Evolutionary conservation across 352 stramenopile genomes (phyloP).

Genomic region (Pythium plurisporium): DNA sequence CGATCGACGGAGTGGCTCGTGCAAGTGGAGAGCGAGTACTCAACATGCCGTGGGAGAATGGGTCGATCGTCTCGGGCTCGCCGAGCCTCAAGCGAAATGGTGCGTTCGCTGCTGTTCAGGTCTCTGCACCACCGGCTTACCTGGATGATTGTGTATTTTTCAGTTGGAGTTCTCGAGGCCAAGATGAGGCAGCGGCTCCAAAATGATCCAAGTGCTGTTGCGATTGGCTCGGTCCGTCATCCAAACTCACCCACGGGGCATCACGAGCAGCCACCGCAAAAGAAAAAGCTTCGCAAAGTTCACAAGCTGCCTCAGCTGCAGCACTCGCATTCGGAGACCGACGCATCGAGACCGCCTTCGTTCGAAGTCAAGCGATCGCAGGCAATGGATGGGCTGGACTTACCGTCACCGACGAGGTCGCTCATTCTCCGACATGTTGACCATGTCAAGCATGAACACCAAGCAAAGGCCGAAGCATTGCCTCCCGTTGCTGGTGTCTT

Average conservation of each 20-base stretch:
- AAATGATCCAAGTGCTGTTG: constrained; percentile 39
- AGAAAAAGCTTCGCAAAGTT: constrained; percentile 35
- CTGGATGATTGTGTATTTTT: neutral
- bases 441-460: constrained; percentile 37
- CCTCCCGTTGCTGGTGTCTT: constrained; percentile 53
- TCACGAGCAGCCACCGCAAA: neutral
- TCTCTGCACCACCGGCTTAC: neutral
- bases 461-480: constrained; percentile 26
- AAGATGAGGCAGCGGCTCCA: constrained; percentile 67
- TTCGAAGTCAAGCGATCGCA: constrained; percentile 45
- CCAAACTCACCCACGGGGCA: neutral
- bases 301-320: constrained; percentile 43
- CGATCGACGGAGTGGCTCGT: too few species aligned
- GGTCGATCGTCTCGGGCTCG: constrained; percentile 22
- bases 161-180: constrained; percentile 57
- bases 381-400: constrained; percentile 45
- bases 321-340: constrained; percentile 1
- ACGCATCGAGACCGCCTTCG: constrained; percentile 23
- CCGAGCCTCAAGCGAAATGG: constrained; percentile 51
- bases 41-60: constrained; percentile 29
- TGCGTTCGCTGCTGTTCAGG: too few species aligned
- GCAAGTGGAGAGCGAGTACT: neutral
- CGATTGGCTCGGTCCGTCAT: constrained; percentile 36
- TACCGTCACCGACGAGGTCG: constrained; percentile 54
- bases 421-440: constrained; percentile 53